Evolutionary conservation across 169 alveolate species (phyloP).

Genomic region (Plasmodium knowlesi): DNA sequence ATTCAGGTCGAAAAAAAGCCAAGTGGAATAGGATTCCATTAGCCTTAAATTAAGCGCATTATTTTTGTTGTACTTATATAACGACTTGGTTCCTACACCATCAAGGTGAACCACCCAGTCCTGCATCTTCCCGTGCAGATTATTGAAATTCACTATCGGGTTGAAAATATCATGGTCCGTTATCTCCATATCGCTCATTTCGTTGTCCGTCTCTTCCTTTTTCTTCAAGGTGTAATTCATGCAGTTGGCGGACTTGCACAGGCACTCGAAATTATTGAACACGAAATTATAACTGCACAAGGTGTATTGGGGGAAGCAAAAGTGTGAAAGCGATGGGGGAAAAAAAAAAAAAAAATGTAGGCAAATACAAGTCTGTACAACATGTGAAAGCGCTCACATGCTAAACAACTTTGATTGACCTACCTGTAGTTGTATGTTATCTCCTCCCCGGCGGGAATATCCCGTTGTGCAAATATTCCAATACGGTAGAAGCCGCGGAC

Average conservation of each 20-base stretch:
- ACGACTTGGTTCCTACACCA: neutral
- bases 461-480: constrained; percentile 95
- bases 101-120: constrained; percentile 37
- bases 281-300: constrained; percentile 33
- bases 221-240: constrained; percentile 16
- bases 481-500: constrained; percentile 96
- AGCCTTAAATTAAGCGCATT: constrained; percentile 38
- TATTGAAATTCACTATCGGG: constrained; percentile 44
- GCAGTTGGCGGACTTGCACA: constrained; percentile 29
- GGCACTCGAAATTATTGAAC: constrained; percentile 45
- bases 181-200: constrained; percentile 15
- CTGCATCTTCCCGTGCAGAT: constrained; percentile 42
- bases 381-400: too few species aligned
- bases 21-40: constrained; percentile 39
- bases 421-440: constrained; percentile 95
- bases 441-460: constrained; percentile 95
- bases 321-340: neutral
- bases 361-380: neutral
- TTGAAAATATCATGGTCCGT: constrained; percentile 30
- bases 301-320: neutral
- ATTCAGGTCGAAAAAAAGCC: constrained; percentile 54
- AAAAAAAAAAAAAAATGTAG: neutral
- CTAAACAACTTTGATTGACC: too few species aligned
- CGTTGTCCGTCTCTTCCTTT: constrained; percentile 23
- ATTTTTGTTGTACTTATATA: constrained; percentile 26